A percentile compares a stretch with the other conserved stretches of the same genome.
Evolutionary conservation across 2,329 filamentous ascomycete genomes (phyloP).

Genomic region (Nigrospora sphaerica): DNA sequence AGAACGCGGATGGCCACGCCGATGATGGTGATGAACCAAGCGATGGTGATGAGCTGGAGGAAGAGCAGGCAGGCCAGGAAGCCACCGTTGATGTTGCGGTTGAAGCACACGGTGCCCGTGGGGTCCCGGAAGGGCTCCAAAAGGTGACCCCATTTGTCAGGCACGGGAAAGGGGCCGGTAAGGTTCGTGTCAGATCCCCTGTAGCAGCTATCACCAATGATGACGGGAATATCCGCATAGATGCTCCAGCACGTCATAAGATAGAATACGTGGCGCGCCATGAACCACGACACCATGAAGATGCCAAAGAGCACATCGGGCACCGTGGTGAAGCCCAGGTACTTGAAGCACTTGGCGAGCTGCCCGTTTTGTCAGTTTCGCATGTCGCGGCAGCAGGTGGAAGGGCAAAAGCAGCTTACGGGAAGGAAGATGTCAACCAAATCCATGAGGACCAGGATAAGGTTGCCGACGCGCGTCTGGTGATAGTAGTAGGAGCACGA

Average conservation of each 20-base stretch:
- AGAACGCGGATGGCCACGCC: conserved; percentile 76
- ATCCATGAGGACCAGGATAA: conserved; percentile 90
- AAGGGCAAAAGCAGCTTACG: conserved; percentile 41
- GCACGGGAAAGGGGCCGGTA: conserved; percentile 44
- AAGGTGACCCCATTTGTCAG: conserved; percentile 52
- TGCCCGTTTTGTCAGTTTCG: conserved; percentile 25
- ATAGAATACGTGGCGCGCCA: conserved; percentile 77
- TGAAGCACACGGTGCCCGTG: conserved; percentile 73
- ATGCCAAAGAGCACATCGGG: conserved; percentile 81
- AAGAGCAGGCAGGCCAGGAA: conserved; percentile 73
- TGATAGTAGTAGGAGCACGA: conserved; percentile 80
- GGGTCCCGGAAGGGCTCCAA: conserved; percentile 67
- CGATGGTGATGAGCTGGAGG: conserved; percentile 71
- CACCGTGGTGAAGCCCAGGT: conserved; percentile 64
- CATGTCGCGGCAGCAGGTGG: not conserved
- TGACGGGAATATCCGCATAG: conserved; percentile 54
- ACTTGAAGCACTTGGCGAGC: conserved; percentile 91
- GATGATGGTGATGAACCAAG: conserved; percentile 88
- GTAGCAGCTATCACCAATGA: conserved; percentile 68
- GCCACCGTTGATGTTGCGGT: conserved; percentile 61
- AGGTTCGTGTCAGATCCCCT: conserved; percentile 47
- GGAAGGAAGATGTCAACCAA: conserved; percentile 83
- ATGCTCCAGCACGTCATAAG: conserved; percentile 76
- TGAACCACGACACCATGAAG: conserved; percentile 81
- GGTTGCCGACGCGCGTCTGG: conserved; percentile 78